Evolutionary conservation across 228 moss, liverwort and hornwort species (phyloP), one percentile per base, ranked within the genome.

Genomic region (Sphagnum fallax): DNA sequence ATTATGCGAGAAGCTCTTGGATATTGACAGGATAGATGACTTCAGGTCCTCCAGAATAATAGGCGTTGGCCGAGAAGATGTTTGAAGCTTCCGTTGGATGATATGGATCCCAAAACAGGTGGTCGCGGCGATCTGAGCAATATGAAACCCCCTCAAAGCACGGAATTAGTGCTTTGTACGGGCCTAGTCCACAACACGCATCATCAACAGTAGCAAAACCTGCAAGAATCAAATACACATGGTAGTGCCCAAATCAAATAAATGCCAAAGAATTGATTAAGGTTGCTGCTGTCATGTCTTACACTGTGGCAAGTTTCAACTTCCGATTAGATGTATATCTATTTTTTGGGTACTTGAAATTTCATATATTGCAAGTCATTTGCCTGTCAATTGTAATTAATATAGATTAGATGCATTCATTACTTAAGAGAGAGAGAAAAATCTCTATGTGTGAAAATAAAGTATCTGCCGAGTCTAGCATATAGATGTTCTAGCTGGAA

Each of bases 31-130:
- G 86, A 12, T 73, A 68, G 6, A 88, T 75, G 18, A 50, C 72
- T 11, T 74, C 62, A 4, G 64, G 16, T 6, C 75, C 73, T n/a
- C 78, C 80, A 2, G 75, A 64, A 75, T 66, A 80, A 32, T 83
- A 75, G 4, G 68, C 61, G 8, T 55, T 4, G 8, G 65, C 79
- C 6, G 79, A 52, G 65, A 82, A 63, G 51, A 0, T 55, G 65
- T 82, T 86, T 0, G 80, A 70, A 0, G 55, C 70, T 53, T 80
- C 80, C 3, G 82, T 78, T 8, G 82, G 85, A 68, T 86, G 85
- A 63, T 72, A 86, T 0, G 86, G 77, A 51, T 82, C 80, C 80
- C 86, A 86, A 53, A 86, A 86, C 4, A 86, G 61, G 69, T 83
- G 83, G 4, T 60, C 6, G 5, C 61, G 2, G 13, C 72, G 64